phyloP scores from a whole-genome alignment of 2,329 filamentous ascomycete species.

The Fusarium redolens region DNA sequence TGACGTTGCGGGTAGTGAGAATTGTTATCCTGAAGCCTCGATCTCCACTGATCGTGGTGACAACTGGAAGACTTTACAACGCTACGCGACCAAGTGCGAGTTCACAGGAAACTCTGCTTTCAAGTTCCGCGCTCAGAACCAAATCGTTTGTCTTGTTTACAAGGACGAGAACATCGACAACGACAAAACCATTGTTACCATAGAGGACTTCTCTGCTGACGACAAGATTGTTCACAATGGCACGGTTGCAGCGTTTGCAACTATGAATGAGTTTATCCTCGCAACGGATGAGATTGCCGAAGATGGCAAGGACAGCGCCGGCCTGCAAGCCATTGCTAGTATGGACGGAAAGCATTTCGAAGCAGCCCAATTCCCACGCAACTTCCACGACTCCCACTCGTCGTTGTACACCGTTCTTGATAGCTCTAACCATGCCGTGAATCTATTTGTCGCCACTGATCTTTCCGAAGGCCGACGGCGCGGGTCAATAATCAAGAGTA shows the following conservation, averaged over 20 bases:
- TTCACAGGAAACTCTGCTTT: slow-evolving; percentile 78
- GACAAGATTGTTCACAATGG: slow-evolving; percentile 65
- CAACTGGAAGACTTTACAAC: slow-evolving; percentile 79
- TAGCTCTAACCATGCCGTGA: slow-evolving; percentile 93
- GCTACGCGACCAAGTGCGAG: slow-evolving; percentile 83
- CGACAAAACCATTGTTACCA: slow-evolving; percentile 77
- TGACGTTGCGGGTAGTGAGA: slow-evolving; percentile 55
- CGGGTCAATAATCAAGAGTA: slow-evolving; percentile 95
- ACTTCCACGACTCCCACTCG: slow-evolving; percentile 82
- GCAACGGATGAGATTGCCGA: slow-evolving; percentile 75
- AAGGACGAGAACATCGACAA: slow-evolving; percentile 71
- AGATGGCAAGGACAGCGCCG: slow-evolving; percentile 66
- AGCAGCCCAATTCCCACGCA: slow-evolving; percentile 84
- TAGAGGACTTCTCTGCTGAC: slow-evolving; percentile 79
- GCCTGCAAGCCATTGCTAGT: slow-evolving; percentile 82
- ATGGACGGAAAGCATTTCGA: slow-evolving; percentile 87
- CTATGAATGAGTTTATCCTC: slow-evolving; percentile 96
- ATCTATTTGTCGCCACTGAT: slow-evolving; percentile 89
- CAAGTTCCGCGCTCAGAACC: slow-evolving; percentile 62
- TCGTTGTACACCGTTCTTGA: slow-evolving; percentile 93
- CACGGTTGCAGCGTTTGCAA: slow-evolving; percentile 83
- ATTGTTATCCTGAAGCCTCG: slow-evolving; percentile 80
- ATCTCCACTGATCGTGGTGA: slow-evolving; percentile 83
- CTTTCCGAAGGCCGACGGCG: slow-evolving; percentile 73
- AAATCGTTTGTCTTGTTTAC: slow-evolving; percentile 68